Evolutionary conservation across 2,329 filamentous ascomycete genomes (phyloP), one percentile per base, ranked within the genome.

Genomic region (Fusarium albidum): DNA sequence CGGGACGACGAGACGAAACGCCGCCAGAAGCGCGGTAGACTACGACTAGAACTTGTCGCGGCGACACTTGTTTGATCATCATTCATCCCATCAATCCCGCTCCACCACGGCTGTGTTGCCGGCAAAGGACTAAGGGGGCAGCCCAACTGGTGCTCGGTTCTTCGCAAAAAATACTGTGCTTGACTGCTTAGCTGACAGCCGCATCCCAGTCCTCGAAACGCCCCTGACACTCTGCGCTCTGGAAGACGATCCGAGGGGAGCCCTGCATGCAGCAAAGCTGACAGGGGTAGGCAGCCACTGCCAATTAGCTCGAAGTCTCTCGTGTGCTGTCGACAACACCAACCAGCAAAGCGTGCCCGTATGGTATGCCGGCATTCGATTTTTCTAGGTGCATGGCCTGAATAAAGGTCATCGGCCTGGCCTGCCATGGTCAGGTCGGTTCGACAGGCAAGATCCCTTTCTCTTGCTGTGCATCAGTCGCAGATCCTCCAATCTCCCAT

Each of bases 401-500:
- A 38, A 28, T 26, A 46, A 33, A 45, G 32, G 28, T 21, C 35
- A 57, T 45, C 29, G 38, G 38, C 34, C 43, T 42, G 44, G 44
- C 26, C 18, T 38, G 14, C 12, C 43, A 46, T 46, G 15, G 39
- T 31, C 27, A 21, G 13, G 21, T 21, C 27, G n/a, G 27, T 45
- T 53, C 55, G 47, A 52, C 55, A 65, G 42, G 51, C 50, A 49
- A 49, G 45, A 50, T 54, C 38, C 45, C 31, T 45, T 41, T 28
- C 41, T 35, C 43, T 41, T 38, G 31, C 41, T 61, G 49, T 53
- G 50, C 57, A 59, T 55, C 53, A 49, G 46, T 52, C 37, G 56
- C 49, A 67, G 54, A 67, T 67, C 60, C 54, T 67, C 38, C 51
- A 65, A 66, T 61, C 50, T 63, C 57, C 55, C 37, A 29, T 27